phyloP scores from a whole-genome alignment of 345 rosid species.

The Murraya koenigii region DNA sequence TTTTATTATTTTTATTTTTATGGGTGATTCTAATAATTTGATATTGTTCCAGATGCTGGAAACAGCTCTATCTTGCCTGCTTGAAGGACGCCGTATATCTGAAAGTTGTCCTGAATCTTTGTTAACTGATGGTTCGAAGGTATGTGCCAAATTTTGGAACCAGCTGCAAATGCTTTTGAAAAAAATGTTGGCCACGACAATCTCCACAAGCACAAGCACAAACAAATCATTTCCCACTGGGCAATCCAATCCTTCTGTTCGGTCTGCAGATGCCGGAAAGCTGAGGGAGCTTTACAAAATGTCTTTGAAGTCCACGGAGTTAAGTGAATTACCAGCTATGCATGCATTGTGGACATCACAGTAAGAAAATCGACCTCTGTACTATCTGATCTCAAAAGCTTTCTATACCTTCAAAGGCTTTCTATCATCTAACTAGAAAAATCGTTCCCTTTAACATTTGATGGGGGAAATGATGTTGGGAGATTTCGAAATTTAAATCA shows the following conservation, averaged over 20 bases:
- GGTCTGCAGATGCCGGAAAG: constrained; percentile 47
- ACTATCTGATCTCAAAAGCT: neutral
- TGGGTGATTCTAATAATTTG: constrained; percentile 11
- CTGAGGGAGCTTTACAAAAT: constrained; percentile 75
- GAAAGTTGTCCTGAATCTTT: constrained; percentile 35
- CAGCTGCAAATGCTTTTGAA: constrained; percentile 70
- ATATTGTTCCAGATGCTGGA: constrained; percentile 64
- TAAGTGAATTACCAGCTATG: constrained; percentile 55
- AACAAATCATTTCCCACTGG: constrained; percentile 32
- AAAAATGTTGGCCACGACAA: constrained; percentile 51
- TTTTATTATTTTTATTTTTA: no score
- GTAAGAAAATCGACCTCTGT: neutral
- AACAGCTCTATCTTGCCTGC: constrained; percentile 59
- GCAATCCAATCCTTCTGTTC: constrained; percentile 27
- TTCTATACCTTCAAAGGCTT: neutral
- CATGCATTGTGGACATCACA: constrained; percentile 62
- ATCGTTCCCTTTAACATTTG: neutral
- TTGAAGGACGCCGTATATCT: constrained; percentile 56
- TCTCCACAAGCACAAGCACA: constrained; percentile 32
- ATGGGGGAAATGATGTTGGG: neutral
- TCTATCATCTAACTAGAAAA: neutral
- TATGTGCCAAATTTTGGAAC: constrained; percentile 61
- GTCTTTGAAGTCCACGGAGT: constrained; percentile 57
- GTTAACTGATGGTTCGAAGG: constrained; percentile 38
- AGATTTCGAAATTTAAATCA: neutral